Evolutionary conservation across 352 stramenopile species (phyloP).

Genomic region (Achlya hypogyna): DNA sequence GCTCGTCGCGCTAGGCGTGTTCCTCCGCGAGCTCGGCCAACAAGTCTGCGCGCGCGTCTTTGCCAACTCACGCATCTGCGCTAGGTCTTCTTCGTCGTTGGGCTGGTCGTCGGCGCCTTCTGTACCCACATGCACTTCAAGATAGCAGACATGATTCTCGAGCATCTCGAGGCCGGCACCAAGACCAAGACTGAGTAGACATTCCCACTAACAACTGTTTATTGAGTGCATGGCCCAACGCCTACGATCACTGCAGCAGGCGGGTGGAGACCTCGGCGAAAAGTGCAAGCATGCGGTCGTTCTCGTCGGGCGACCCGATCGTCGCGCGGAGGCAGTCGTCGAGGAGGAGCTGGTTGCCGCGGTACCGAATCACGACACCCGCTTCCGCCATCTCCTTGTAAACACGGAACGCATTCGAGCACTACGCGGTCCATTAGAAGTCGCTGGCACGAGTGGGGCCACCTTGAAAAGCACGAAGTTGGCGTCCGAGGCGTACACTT

Average conservation of each 20-base stretch:
- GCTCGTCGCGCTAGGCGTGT: neutral
- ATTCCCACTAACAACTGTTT: too few relatives aligned
- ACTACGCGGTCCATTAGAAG: neutral
- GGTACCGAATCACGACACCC: slow-evolving; percentile 94
- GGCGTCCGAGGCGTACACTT: slow-evolving; percentile 91
- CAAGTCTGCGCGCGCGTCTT: neutral
- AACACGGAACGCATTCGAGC: slow-evolving; percentile 71
- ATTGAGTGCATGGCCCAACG: too few relatives aligned
- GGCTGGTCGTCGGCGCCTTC: neutral
- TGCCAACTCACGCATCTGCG: too few relatives aligned
- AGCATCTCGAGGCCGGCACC: neutral
- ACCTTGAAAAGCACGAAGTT: slow-evolving; percentile 98
- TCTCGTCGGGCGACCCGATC: slow-evolving; percentile 90
- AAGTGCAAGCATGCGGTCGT: slow-evolving; percentile 87
- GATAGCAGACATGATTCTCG: neutral
- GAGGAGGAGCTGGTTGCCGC: slow-evolving; percentile 94
- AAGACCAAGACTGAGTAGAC: neutral
- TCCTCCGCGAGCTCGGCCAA: neutral
- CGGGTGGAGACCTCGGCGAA: slow-evolving; percentile 26
- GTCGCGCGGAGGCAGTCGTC: slow-evolving; percentile 92
- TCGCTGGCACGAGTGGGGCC: neutral
- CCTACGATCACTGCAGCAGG: neutral
- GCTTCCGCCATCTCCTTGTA: slow-evolving; percentile 92
- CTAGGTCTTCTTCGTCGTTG: slow-evolving; percentile 14
- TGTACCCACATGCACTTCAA: slow-evolving; percentile 15